phyloP scores from a whole-genome alignment of 2,329 filamentous ascomycete genomes.

The Rhynchosporium secalis region DNA sequence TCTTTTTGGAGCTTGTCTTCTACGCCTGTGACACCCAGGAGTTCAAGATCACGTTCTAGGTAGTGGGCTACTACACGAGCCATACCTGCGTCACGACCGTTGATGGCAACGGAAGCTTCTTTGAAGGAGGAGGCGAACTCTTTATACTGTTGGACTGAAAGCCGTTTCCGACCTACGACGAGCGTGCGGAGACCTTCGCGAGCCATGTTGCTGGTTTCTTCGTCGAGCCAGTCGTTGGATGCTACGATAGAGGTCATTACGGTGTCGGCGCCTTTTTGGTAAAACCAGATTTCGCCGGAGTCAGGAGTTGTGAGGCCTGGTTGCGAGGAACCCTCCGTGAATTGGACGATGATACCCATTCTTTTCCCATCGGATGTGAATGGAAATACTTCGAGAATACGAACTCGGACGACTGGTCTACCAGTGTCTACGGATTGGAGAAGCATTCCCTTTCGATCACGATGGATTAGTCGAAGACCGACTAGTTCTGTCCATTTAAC shows the following conservation, averaged over 20 bases:
- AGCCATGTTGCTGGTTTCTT: constrained; percentile 99
- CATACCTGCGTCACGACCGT: constrained; percentile 79
- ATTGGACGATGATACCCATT: constrained; percentile 96
- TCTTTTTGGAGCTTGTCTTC: constrained; percentile 96
- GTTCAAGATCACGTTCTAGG: constrained; percentile 84
- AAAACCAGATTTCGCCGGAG: constrained; percentile 91
- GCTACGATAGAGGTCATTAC: constrained; percentile 97
- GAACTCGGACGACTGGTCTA: constrained; percentile 75
- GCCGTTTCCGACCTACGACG: constrained; percentile 87
- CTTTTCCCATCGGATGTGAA: constrained; percentile 98
- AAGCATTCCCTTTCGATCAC: constrained; percentile 83
- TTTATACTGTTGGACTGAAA: constrained; percentile 76
- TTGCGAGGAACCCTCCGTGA: constrained; percentile 59
- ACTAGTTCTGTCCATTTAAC: constrained; percentile 94
- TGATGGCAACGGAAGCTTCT: constrained; percentile 77
- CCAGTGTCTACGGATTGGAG: constrained; percentile 76
- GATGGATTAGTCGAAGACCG: constrained; percentile 78
- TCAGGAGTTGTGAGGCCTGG: constrained; percentile 50
- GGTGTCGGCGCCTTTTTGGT: constrained; percentile 96
- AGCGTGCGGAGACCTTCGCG: constrained; percentile 91
- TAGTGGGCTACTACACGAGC: constrained; percentile 75
- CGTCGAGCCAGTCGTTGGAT: constrained; percentile 96
- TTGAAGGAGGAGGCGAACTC: constrained; percentile 76
- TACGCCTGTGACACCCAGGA: constrained; percentile 95
- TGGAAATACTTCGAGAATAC: constrained; percentile 91